Conservation (phyloP, 306 rosid species). For the Cucumis cinereus region DNA sequence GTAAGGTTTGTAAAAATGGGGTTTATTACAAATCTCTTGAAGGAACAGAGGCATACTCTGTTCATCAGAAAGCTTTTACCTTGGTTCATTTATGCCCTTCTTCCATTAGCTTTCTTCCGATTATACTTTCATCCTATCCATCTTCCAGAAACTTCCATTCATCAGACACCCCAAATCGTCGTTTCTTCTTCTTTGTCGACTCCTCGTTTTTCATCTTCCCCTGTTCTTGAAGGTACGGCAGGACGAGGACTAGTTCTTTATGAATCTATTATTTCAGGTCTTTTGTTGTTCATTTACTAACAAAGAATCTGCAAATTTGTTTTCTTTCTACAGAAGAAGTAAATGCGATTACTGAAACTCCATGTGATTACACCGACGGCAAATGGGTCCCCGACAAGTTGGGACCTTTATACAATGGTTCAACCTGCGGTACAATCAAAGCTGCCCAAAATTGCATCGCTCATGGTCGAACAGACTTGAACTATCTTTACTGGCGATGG, state of each 20-base stretch:
- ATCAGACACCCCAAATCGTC: conserved; percentile 22
- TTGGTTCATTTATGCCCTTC: conserved; percentile 41
- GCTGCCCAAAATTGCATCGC: conserved; percentile 63
- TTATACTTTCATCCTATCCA: conserved; percentile 44
- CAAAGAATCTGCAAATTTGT: not conserved
- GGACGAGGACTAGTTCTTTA: not conserved
- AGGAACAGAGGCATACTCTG: conserved; percentile 21
- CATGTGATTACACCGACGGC: conserved; percentile 65
- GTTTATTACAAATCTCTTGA: conserved; percentile 22
- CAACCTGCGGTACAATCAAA: conserved; percentile 68
- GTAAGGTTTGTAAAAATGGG: conserved; percentile 19
- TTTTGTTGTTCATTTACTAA: not conserved
- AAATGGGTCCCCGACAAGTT: conserved; percentile 47
- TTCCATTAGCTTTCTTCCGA: conserved; percentile 55
- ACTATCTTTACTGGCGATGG: conserved; percentile 76
- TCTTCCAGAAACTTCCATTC: conserved; percentile 22
- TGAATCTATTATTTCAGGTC: not conserved
- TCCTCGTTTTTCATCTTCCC: conserved; percentile 11
- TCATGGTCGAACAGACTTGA: conserved; percentile 63
- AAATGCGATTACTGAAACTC: conserved; percentile 9
- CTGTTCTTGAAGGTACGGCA: conserved; percentile 7
- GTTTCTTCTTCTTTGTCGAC: conserved; percentile 11
- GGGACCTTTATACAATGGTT: conserved; percentile 75
- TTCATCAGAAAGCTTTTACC: conserved; percentile 39
- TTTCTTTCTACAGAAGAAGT: conserved; percentile 37